These are phyloP conservation scores for Kodamaea neixiangensis DNA, from an alignment of 805 yeast species.

Conservation along the genomic window DNA sequence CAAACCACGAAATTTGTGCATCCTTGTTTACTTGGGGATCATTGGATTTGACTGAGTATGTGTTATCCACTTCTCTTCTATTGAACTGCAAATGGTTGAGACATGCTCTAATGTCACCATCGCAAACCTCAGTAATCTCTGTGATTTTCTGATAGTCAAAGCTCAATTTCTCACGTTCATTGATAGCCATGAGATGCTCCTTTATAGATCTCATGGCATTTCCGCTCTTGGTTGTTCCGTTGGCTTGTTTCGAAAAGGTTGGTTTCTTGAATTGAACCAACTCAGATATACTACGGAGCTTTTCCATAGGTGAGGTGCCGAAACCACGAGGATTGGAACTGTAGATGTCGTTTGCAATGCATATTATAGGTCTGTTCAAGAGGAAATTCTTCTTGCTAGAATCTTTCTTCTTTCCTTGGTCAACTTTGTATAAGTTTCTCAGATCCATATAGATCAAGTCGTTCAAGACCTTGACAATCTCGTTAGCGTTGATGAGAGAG, in stretches of 20 bases:
- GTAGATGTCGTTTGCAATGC: constrained; percentile 87
- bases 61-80: constrained; percentile 13
- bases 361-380: constrained; percentile 81
- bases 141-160: constrained; percentile 54
- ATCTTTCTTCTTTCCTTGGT: constrained; percentile 12
- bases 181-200: constrained; percentile 47
- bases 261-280: constrained; percentile 67
- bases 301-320: constrained; percentile 61
- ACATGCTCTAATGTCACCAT: constrained; percentile 85
- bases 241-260: constrained; percentile 43
- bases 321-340: constrained; percentile 35
- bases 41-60: background rate
- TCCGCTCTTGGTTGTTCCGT: constrained; percentile 42
- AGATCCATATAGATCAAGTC: constrained; percentile 63
- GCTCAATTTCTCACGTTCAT: constrained; percentile 53
- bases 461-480: constrained; percentile 49
- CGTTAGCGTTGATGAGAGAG: constrained; percentile 36
- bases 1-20: constrained; percentile 63
- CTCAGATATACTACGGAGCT: constrained; percentile 72
- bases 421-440: constrained; percentile 39
- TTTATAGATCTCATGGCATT: constrained; percentile 39
- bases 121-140: constrained; percentile 68
- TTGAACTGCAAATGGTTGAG: constrained; percentile 79
- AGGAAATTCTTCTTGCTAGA: constrained; percentile 33
- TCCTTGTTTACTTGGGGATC: constrained; percentile 52